Evolutionary conservation across 1,284 basidiomycete genomes (phyloP).

Genomic region (Violaceomyces palustris): DNA sequence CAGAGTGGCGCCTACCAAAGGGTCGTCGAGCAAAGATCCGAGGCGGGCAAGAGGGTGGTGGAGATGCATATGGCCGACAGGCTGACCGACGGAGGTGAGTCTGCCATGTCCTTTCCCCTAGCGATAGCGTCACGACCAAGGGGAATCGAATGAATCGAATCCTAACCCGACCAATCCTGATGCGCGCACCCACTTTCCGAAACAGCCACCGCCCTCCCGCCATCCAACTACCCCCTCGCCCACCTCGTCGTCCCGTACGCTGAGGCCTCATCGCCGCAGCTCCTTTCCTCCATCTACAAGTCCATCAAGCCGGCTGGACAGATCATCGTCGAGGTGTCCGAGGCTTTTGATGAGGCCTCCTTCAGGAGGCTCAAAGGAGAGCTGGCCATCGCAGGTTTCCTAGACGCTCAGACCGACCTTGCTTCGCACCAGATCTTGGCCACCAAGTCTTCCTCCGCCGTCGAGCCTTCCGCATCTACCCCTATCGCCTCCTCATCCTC

Average conservation of each 20-base stretch:
- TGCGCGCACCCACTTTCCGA: no score
- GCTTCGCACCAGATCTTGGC: slow-evolving; percentile 7
- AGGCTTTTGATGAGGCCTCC: slow-evolving; percentile 11
- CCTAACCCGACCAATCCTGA: not conserved
- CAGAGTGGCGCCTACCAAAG: slow-evolving; percentile 40
- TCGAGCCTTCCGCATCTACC: slow-evolving; percentile 8
- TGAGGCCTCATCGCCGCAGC: slow-evolving; percentile 20
- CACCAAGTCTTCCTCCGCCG: slow-evolving; percentile 5
- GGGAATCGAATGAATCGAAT: not conserved
- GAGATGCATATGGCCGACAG: slow-evolving; percentile 52
- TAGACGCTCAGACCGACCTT: slow-evolving; percentile 9
- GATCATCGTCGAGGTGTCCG: slow-evolving; percentile 27
- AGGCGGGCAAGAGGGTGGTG: slow-evolving; percentile 9
- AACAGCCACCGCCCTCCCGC: slow-evolving; percentile 21
- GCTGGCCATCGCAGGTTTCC: slow-evolving; percentile 37
- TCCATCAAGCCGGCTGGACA: slow-evolving; percentile 23
- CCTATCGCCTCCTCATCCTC: slow-evolving; percentile 15
- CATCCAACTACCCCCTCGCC: slow-evolving; percentile 24
- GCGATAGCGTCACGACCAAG: not conserved
- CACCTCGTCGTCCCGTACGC: slow-evolving; percentile 28
- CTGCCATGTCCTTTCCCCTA: slow-evolving; percentile 1
- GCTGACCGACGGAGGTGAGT: slow-evolving; percentile 37
- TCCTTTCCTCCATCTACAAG: slow-evolving; percentile 25
- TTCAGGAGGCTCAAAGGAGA: slow-evolving; percentile 27
- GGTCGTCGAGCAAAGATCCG: slow-evolving; percentile 30